Percentiles rank a stretch among this genome's conserved stretches.
Evolutionary conservation across 2,329 filamentous ascomycete species (phyloP).

Genomic region (Rhinocladiella mackenziei): DNA sequence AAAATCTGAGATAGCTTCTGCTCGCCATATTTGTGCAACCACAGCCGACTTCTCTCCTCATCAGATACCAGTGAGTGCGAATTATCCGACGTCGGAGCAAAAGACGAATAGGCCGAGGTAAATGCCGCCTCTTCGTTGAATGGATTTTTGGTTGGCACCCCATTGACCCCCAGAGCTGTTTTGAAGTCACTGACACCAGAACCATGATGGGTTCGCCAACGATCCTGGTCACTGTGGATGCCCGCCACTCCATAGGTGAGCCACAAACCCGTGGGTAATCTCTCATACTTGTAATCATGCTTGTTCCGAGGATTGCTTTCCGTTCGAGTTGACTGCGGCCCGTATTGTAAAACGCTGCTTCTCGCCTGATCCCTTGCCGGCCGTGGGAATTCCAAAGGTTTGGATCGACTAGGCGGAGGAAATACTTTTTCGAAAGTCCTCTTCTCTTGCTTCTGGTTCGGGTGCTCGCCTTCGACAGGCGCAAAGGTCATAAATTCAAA

Average conservation of each 20-base stretch:
- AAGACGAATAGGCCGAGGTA: slow-evolving; percentile 46
- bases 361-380: slow-evolving; percentile 35
- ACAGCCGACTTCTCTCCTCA: slow-evolving; percentile 42
- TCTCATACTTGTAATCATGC: slow-evolving; percentile 40
- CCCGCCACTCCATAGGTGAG: slow-evolving; percentile 39
- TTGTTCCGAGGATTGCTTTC: slow-evolving; percentile 33
- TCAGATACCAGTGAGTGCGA: slow-evolving; percentile 41
- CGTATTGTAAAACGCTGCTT: slow-evolving; percentile 20
- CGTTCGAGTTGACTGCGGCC: slow-evolving; percentile 10
- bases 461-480: slow-evolving; percentile 25
- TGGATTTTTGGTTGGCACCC: slow-evolving; percentile 6
- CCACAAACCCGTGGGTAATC: slow-evolving; percentile 42
- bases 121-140: slow-evolving; percentile 32
- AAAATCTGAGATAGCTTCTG: slow-evolving; percentile 33
- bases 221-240: neutral
- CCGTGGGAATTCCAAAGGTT: slow-evolving; percentile 41
- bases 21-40: slow-evolving; percentile 44
- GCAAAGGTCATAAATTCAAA: slow-evolving; percentile 60
- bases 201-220: slow-evolving; percentile 5
- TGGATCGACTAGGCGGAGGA: slow-evolving; percentile 37
- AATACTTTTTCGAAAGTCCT: slow-evolving; percentile 47
- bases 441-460: slow-evolving; percentile 32
- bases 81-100: slow-evolving; percentile 47
- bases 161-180: slow-evolving; percentile 14
- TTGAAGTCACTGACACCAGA: slow-evolving; percentile 10